Evolutionary conservation across 306 rosid species (phyloP).

Genomic region (Cotoneaster glaucophyllus): DNA sequence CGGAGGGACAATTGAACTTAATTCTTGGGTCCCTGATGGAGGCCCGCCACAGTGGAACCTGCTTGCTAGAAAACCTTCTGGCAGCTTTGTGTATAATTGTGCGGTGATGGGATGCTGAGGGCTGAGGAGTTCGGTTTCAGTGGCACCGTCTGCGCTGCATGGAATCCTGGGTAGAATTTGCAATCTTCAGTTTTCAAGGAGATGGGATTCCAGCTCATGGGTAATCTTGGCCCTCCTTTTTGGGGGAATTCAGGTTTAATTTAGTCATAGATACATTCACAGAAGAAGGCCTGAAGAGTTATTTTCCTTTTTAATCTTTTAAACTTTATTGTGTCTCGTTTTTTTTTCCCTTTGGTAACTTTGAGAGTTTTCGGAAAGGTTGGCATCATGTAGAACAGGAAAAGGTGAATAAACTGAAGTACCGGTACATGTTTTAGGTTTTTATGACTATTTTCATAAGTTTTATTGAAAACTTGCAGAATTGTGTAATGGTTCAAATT

Average conservation of each 20-base stretch:
- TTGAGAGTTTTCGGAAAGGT: constrained; percentile 30
- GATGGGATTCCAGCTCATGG: constrained; percentile 26
- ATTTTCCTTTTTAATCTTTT: constrained; percentile 3
- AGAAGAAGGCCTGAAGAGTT: constrained; percentile 35
- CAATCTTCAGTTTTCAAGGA: constrained; percentile 33
- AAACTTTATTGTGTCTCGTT: constrained; percentile 14
- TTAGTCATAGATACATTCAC: constrained; percentile 32
- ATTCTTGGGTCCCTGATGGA: constrained; percentile 49
- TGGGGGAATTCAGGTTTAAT: constrained; percentile 29
- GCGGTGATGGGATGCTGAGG: constrained; percentile 79
- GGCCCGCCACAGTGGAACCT: constrained; percentile 47
- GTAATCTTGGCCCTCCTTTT: constrained; percentile 36
- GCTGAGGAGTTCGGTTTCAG: constrained; percentile 32
- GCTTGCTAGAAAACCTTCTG: constrained; percentile 36
- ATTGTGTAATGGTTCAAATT: constrained; percentile 25
- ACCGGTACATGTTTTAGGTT: constrained; percentile 36
- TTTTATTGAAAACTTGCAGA: constrained; percentile 30
- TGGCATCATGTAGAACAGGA: constrained; percentile 40
- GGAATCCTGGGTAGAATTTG: constrained; percentile 29
- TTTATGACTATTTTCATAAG: constrained; percentile 31
- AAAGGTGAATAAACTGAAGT: constrained; percentile 34
- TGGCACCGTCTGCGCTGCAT: constrained; percentile 9
- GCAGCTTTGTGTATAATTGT: constrained; percentile 65
- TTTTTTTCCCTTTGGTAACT: constrained; percentile 23
- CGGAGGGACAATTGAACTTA: constrained; percentile 35